phyloP scores from a whole-genome alignment of 148 eudicot species.

The Spergularia marina region DNA sequence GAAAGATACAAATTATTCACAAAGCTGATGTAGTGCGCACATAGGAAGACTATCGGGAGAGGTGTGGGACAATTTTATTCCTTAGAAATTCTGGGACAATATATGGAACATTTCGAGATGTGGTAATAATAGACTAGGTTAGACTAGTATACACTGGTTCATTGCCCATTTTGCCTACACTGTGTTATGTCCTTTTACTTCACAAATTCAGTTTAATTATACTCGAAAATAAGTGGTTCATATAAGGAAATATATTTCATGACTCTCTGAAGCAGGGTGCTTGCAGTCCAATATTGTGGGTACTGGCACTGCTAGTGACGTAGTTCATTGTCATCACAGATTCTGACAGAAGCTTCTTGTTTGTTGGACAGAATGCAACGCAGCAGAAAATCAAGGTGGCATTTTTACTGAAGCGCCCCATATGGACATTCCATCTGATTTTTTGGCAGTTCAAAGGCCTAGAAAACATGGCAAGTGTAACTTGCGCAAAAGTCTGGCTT shows the following conservation, averaged over 20 bases:
- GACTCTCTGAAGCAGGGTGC: neutral
- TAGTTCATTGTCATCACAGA: neutral
- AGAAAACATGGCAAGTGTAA: constrained; percentile 55
- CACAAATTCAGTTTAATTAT: too few relatives aligned
- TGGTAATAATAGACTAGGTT: neutral
- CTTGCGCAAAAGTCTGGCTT: constrained; percentile 93
- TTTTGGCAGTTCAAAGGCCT: constrained; percentile 35
- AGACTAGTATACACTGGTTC: neutral
- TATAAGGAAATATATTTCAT: too few relatives aligned
- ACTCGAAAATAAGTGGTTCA: too few relatives aligned
- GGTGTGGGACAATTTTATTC: neutral
- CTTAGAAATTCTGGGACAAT: neutral
- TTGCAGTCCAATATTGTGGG: neutral
- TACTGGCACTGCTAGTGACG: neutral
- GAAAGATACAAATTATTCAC: neutral
- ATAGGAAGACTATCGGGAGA: neutral
- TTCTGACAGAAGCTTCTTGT: constrained; percentile 3
- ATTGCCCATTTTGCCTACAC: neutral
- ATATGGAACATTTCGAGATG: too few relatives aligned
- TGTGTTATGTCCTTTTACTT: neutral
- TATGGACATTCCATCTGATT: constrained; percentile 36
- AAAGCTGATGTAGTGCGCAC: neutral
- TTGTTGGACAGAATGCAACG: constrained; percentile 23
- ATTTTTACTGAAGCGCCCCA: constrained; percentile 23
- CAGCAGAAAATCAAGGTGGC: constrained; percentile 24